phyloP scores from a whole-genome alignment of 352 stramenopile genomes.

The Globisporangium heterothallicum region DNA sequence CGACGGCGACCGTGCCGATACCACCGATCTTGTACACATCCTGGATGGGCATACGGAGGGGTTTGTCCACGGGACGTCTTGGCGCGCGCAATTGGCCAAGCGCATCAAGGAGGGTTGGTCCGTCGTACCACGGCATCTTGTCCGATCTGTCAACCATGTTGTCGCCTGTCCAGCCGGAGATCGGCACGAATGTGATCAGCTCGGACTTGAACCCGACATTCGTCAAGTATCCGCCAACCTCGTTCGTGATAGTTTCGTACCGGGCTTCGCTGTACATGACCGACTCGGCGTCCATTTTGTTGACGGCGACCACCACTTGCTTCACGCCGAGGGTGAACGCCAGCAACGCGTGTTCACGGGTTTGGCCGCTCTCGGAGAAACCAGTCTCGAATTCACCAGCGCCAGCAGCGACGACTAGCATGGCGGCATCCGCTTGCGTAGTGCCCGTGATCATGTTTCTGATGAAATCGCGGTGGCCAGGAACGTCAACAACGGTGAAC shows the following conservation, averaged over 20 bases:
- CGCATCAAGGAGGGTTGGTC: slow-evolving; percentile 86
- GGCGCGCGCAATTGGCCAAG: slow-evolving; percentile 90
- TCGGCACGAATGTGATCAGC: slow-evolving; percentile 95
- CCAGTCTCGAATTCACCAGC: slow-evolving; percentile 93
- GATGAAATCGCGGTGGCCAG: slow-evolving; percentile 98
- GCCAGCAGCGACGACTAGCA: slow-evolving; percentile 93
- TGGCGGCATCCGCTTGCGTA: slow-evolving; percentile 96
- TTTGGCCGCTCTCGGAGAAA: slow-evolving; percentile 95
- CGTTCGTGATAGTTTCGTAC: slow-evolving; percentile 93
- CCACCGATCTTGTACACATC: slow-evolving; percentile 98
- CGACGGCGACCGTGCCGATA: slow-evolving; percentile 96
- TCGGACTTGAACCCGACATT: slow-evolving; percentile 96
- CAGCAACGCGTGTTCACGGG: slow-evolving; percentile 93
- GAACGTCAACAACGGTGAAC: slow-evolving; percentile 98
- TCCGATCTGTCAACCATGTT: slow-evolving; percentile 95
- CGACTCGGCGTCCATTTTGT: slow-evolving; percentile 98
- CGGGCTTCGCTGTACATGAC: slow-evolving; percentile 92
- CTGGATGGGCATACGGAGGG: slow-evolving; percentile 94
- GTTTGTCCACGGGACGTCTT: slow-evolving; percentile 91
- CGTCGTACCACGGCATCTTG: slow-evolving; percentile 98
- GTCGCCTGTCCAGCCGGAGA: slow-evolving; percentile 95
- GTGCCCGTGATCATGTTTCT: slow-evolving; percentile 99
- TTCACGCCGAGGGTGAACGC: slow-evolving; percentile 97
- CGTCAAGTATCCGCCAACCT: slow-evolving; percentile 91
- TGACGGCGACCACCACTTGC: slow-evolving; percentile 97